Percentiles rank a stretch among this genome's conserved stretches.
phyloP scores from a whole-genome alignment of 192 early-diverging fungal species.

The Entomortierella parvispora region DNA sequence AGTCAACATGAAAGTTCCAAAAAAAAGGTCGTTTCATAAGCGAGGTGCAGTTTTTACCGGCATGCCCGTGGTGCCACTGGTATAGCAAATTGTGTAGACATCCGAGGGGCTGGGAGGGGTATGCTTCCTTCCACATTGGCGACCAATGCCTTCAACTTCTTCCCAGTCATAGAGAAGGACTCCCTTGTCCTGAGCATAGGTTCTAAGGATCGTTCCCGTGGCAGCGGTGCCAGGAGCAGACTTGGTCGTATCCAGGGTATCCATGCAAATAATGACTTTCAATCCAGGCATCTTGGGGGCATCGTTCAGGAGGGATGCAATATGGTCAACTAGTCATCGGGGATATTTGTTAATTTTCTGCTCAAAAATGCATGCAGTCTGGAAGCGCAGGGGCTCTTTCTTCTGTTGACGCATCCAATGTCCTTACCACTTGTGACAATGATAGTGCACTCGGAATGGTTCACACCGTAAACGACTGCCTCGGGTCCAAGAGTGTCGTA shows the following conservation, averaged over 20 bases:
- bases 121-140: constrained; percentile 59
- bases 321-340: constrained; percentile 52
- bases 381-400: no score
- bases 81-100: constrained; percentile 80
- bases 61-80: constrained; percentile 87
- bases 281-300: constrained; percentile 70
- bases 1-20: no score
- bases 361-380: no score
- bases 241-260: constrained; percentile 62
- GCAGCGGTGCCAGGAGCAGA: constrained; percentile 21
- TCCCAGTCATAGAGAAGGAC: constrained; percentile 68
- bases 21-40: no score
- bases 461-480: constrained; percentile 85
- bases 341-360: not conserved
- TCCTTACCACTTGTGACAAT: constrained; percentile 67
- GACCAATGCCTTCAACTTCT: constrained; percentile 70
- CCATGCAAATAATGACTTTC: constrained; percentile 82
- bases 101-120: constrained; percentile 73
- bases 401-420: not conserved
- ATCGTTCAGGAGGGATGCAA: constrained; percentile 61
- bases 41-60: no score
- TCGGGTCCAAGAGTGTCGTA: constrained; percentile 93
- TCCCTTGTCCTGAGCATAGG: constrained; percentile 72
- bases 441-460: constrained; percentile 80
- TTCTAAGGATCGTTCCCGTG: constrained; percentile 53